A percentile compares a stretch with the other conserved stretches of the same genome.
Conservation (phyloP, 1,139 yeast genomes). For the Nadsonia starkeyi-henricii region DNA sequence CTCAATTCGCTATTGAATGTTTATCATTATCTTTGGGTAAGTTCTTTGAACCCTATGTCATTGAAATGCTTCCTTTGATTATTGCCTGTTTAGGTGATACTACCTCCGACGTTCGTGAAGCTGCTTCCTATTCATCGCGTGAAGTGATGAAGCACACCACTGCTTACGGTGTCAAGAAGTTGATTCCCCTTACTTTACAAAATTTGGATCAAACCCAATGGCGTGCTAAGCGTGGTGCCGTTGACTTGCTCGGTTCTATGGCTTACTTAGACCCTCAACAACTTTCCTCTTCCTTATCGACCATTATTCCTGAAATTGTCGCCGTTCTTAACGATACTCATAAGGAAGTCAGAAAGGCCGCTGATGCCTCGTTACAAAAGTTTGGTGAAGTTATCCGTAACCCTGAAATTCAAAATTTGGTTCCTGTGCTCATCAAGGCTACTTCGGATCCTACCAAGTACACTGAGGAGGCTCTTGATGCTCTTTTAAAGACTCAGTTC, state of each 20-base stretch:
- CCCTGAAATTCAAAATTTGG: conserved; percentile 86
- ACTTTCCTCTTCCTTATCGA: conserved; percentile 73
- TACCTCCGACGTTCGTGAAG: conserved; percentile 71
- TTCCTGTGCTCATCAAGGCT: conserved; percentile 80
- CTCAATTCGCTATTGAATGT: conserved; percentile 75
- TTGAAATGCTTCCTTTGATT: conserved; percentile 73
- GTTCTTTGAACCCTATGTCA: conserved; percentile 84
- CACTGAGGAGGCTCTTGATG: conserved; percentile 80
- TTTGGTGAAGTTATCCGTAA: conserved; percentile 96
- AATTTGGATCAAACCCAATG: conserved; percentile 83
- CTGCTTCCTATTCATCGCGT: conserved; percentile 79
- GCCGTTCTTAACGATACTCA: conserved; percentile 91
- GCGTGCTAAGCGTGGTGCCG: conserved; percentile 96
- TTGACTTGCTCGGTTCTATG: conserved; percentile 91
- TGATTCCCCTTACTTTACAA: conserved; percentile 80
- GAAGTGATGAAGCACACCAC: conserved; percentile 86
- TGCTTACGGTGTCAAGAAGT: conserved; percentile 77
- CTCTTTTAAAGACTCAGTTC: conserved; percentile 78
- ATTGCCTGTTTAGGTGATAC: conserved; percentile 76
- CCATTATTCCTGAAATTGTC: conserved; percentile 90
- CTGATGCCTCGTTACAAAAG: conserved; percentile 73
- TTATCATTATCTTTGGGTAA: conserved; percentile 62
- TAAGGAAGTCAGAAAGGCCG: conserved; percentile 92
- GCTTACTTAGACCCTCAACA: conserved; percentile 94
- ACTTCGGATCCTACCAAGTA: conserved; percentile 89